Percentiles rank a stretch among this genome's conserved stretches.
Conservation (phyloP, 2,329 filamentous ascomycete species). For the Monosporascus sp. region DNA sequence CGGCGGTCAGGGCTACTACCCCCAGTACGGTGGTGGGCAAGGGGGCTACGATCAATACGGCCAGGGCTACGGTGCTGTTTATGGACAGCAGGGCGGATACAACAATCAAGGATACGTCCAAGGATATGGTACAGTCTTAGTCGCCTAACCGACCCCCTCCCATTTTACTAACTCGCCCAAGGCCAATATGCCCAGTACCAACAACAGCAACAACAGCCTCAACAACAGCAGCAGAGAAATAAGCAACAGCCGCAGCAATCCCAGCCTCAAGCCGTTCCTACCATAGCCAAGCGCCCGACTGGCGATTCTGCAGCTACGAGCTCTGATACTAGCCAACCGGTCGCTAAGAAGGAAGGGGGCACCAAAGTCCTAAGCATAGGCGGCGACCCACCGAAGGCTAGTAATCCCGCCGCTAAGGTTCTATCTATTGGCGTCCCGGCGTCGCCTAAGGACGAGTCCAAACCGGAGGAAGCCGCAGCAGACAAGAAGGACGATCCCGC, state of each 20-base stretch:
- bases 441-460: conserved; percentile 52
- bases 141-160: conserved; percentile 10
- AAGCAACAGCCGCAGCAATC: conserved; percentile 44
- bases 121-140: conserved; percentile 32
- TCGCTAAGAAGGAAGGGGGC: conserved; percentile 49
- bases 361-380: conserved; percentile 62
- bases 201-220: conserved; percentile 43
- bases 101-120: conserved; percentile 24
- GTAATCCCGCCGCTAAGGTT: conserved; percentile 58
- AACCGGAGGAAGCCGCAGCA: conserved; percentile 38
- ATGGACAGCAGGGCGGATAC: conserved; percentile 41
- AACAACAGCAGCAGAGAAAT: conserved; percentile 32
- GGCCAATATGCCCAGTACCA: conserved; percentile 52
- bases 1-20: conserved; percentile 44
- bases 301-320: conserved; percentile 37
- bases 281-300: conserved; percentile 58
- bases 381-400: conserved; percentile 44
- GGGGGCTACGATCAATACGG: conserved; percentile 46
- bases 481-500: conserved; percentile 24
- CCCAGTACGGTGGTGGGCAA: conserved; percentile 45
- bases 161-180: conserved; percentile 12
- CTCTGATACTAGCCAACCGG: conserved; percentile 43
- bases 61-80: conserved; percentile 49
- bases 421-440: conserved; percentile 63
- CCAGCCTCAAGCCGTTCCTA: conserved; percentile 37